Base-by-base conservation (phyloP, 225 moss, liverwort and hornwort species). In the Sphagnum contortum region DNA sequence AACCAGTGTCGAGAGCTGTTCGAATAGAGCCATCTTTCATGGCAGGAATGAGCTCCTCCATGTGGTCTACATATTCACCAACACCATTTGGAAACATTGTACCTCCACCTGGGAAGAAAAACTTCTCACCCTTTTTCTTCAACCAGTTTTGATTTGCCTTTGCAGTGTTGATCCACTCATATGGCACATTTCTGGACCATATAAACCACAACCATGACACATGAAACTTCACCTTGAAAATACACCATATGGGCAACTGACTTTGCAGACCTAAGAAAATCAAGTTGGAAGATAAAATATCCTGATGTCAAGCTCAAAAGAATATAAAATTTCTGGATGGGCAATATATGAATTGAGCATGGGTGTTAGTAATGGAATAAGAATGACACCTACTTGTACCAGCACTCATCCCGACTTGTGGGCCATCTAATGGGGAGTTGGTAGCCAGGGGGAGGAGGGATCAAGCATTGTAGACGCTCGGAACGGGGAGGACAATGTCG, bases 141-240 rank as follows among this genome's bases (percentile, higher is more conserved):
- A 92, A 67, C 92, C 92, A 92, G 68, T 92, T 92, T 69, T 92
- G 92, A 29, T 92, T 87, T 5, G 92, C 89, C 74, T 92, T 92
- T 50, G 68, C 80, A 44, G 68, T 89, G 76, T 89, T 87, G 76
- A 92, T 92, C 92, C 92, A 92, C 13, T 92, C 89, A 50, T 87
- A 89, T 4, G 92, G 92, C 10, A 92, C 89, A 62, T 92, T 92
- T 78, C 91, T 91, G 79, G 55, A 55, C 69, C 50, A 52, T 8
- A 9, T 12, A 6, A 6, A 29, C 29, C 29, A 29, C 29, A 29
- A 29, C 29, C 29, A 29, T 29, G 29, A 29, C 29, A 29, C 29
- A 29, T 29, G 29, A 29, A 29, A 29, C 29, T 29, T 29, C 29
- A 29, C 29, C 29, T 29, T 1, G 29, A 29, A 29, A 29, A 29